phyloP scores from a whole-genome alignment of 441 rosid species.

The Pelargonium myrrhifolium region DNA sequence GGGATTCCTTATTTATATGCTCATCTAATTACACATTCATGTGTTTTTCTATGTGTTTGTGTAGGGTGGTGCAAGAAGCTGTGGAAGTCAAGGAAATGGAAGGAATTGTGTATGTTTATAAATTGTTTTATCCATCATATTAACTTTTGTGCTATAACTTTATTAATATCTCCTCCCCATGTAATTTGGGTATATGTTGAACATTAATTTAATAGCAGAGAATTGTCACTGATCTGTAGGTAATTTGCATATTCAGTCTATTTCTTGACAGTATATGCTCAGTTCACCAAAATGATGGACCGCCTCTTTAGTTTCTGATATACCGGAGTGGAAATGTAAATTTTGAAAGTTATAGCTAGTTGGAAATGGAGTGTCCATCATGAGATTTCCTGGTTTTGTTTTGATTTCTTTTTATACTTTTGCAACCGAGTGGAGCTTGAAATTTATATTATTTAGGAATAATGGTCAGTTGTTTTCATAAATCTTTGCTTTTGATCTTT shows the following conservation, averaged over 20 bases:
- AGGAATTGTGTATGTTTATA: slow-evolving; percentile 48
- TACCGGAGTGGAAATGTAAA: not conserved
- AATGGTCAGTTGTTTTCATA: not conserved
- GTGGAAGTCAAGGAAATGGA: slow-evolving; percentile 67
- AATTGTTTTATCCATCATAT: not conserved
- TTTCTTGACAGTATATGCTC: not conserved
- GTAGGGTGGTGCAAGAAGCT: slow-evolving; percentile 72
- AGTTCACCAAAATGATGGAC: not conserved
- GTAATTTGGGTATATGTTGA: not conserved
- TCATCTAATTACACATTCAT: not conserved
- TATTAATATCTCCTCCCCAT: slow-evolving; percentile 3
- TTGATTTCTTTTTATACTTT: not conserved
- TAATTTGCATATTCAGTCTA: no score
- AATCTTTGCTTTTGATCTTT: not conserved
- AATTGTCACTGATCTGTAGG: not conserved
- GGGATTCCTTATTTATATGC: not conserved
- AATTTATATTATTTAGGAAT: not conserved
- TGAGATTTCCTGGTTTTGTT: slow-evolving; percentile 8
- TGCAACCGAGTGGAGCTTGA: not conserved
- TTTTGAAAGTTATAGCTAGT: not conserved
- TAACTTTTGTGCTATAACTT: not conserved
- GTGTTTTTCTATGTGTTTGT: slow-evolving; percentile 5
- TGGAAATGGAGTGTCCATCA: slow-evolving; percentile 8
- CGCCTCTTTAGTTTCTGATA: not conserved
- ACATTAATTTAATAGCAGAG: not conserved